Evolutionary conservation across 305 asterid species (phyloP).

Genomic region (Coffea humblotiana): DNA sequence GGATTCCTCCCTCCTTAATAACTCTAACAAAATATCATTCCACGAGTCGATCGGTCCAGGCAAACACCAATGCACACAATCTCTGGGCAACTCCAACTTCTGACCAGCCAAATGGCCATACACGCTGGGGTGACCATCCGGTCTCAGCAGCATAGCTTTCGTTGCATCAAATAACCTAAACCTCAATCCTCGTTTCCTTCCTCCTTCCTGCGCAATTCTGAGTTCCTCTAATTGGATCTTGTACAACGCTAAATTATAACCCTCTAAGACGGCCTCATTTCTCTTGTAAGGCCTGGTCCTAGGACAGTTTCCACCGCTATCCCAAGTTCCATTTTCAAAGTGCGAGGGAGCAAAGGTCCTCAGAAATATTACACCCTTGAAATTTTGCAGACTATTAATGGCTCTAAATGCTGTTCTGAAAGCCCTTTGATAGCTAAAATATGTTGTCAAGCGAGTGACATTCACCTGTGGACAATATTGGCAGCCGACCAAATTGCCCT

Average conservation of each 20-base stretch:
- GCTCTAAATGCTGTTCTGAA: constrained; percentile 62
- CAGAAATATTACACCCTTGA: constrained; percentile 48
- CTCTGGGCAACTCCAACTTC: constrained; percentile 24
- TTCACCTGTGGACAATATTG: constrained; percentile 54
- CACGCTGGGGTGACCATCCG: constrained; percentile 21
- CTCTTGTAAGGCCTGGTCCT: constrained; percentile 47
- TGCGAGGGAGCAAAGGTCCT: constrained; percentile 80
- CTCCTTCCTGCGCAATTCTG: constrained; percentile 41
- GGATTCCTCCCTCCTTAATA: constrained; percentile 32
- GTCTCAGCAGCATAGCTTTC: constrained; percentile 18
- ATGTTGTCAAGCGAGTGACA: constrained; percentile 45
- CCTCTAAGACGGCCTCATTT: constrained; percentile 36
- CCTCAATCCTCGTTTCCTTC: constrained; percentile 35
- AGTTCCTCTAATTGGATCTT: constrained; percentile 50
- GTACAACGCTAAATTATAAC: constrained; percentile 34
- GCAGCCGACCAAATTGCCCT: constrained; percentile 50
- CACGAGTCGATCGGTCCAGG: constrained; percentile 51
- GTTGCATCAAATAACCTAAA: constrained; percentile 27
- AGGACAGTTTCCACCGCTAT: constrained; percentile 58
- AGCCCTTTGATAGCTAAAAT: constrained; percentile 60
- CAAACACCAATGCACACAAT: constrained; percentile 54
- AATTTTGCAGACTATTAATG: constrained; percentile 40
- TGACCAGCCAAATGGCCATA: constrained; percentile 36
- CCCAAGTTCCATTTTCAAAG: constrained; percentile 71
- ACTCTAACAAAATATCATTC: constrained; percentile 38